Conservation (phyloP, 2,329 filamentous ascomycete species). For the Lizonia empirigonia region DNA sequence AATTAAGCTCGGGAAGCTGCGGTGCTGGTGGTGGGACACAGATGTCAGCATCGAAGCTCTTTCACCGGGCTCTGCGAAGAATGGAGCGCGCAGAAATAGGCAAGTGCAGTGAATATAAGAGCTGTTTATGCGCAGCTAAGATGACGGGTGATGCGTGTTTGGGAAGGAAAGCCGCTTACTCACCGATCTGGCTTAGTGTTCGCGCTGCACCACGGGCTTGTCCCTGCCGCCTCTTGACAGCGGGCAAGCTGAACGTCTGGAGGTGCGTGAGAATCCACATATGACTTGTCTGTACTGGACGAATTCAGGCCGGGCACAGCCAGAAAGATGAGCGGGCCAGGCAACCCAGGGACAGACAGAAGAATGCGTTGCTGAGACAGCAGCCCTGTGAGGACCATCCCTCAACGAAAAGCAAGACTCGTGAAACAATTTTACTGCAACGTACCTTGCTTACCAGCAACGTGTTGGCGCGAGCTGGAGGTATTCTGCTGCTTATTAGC, state of each 20-base stretch:
- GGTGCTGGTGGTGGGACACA: constrained; percentile 23
- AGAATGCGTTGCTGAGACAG: constrained; percentile 23
- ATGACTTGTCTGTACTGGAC: no score
- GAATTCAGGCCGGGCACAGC: not conserved
- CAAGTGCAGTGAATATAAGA: constrained; percentile 16
- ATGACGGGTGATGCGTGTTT: constrained; percentile 31
- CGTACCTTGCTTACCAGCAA: constrained; percentile 15
- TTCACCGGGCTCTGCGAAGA: constrained; percentile 1
- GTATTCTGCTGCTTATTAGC: not conserved
- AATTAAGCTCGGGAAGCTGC: constrained; percentile 27
- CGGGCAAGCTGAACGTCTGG: constrained; percentile 9
- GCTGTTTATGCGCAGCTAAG: constrained; percentile 29
- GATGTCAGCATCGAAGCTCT: constrained; percentile 28
- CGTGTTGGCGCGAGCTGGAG: not conserved
- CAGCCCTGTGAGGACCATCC: constrained; percentile 18
- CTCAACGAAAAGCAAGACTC: constrained; percentile 15
- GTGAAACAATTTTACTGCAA: not conserved
- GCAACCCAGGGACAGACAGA: constrained; percentile 4
- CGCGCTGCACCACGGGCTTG: constrained; percentile 3
- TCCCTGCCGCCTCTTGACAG: constrained; percentile 15
- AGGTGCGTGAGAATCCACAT: constrained; percentile 12
- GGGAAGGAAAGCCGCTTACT: constrained; percentile 20
- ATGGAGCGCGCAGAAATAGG: constrained; percentile 10
- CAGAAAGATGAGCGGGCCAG: not conserved
- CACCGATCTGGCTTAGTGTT: constrained; percentile 15